phyloP scores from a whole-genome alignment of 2,329 filamentous ascomycete species.

The Diplocarpon rosae region DNA sequence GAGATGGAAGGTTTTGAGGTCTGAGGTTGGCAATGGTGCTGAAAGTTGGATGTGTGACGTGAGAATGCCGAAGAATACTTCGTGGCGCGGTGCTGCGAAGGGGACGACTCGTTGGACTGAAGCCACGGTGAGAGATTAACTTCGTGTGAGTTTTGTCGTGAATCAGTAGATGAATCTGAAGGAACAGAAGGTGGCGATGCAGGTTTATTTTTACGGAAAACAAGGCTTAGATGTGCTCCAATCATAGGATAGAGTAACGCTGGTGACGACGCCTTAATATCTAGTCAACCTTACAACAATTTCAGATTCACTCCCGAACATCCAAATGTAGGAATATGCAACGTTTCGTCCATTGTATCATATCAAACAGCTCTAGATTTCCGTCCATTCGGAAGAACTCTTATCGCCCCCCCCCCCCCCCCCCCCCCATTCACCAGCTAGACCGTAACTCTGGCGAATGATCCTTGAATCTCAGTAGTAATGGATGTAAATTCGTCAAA shows the following conservation, averaged over 20 bases:
- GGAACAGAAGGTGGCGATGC: constrained; percentile 14
- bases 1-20: background rate
- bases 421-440: too few species aligned
- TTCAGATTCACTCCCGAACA: too few species aligned
- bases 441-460: too few species aligned
- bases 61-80: constrained; percentile 8
- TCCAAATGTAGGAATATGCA: background rate
- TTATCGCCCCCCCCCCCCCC: too few species aligned
- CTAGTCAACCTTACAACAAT: background rate
- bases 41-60: constrained; percentile 11
- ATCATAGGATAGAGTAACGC: constrained; percentile 5
- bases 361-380: constrained; percentile 4
- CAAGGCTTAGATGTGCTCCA: constrained; percentile 4
- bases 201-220: background rate
- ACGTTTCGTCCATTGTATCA: constrained; percentile 1
- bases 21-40: background rate
- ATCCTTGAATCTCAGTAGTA: too few species aligned
- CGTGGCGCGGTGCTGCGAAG: constrained; percentile 8
- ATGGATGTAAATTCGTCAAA: too few species aligned
- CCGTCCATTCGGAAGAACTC: too few species aligned
- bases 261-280: background rate
- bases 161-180: too few species aligned
- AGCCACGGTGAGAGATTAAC: constrained; percentile 15
- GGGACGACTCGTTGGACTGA: constrained; percentile 9
- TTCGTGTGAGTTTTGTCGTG: too few species aligned